Conservation (phyloP, 2,329 filamentous ascomycete genomes). For the Paramyrothecium roridum region DNA sequence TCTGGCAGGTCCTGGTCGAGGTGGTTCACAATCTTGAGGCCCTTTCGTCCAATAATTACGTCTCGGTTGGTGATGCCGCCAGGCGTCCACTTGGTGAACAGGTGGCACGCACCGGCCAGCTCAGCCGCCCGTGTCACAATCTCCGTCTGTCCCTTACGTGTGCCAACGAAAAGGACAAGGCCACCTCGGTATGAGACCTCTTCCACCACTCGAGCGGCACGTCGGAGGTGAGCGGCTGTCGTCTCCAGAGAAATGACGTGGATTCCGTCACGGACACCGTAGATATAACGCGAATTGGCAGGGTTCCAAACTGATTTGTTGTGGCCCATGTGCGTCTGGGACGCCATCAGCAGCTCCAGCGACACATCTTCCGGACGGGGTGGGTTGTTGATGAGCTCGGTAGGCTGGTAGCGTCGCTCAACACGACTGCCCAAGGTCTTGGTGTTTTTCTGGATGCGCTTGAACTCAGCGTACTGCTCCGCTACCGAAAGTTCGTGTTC, state of each 20-base stretch:
- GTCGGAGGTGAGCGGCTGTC: slow-evolving; percentile 84
- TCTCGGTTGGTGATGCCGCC: slow-evolving; percentile 91
- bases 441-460: slow-evolving; percentile 38
- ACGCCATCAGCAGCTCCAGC: slow-evolving; percentile 84
- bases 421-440: slow-evolving; percentile 45
- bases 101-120: slow-evolving; percentile 74
- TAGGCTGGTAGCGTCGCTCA: slow-evolving; percentile 59
- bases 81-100: slow-evolving; percentile 91
- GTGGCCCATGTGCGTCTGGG: slow-evolving; percentile 87
- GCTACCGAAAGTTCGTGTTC: slow-evolving; percentile 30
- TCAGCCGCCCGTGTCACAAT: slow-evolving; percentile 78
- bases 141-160: slow-evolving; percentile 74
- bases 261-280: slow-evolving; percentile 80
- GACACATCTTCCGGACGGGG: slow-evolving; percentile 77
- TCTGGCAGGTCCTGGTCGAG: slow-evolving; percentile 58
- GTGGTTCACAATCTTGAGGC: slow-evolving; percentile 73
- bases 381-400: slow-evolving; percentile 66
- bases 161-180: slow-evolving; percentile 87
- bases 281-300: slow-evolving; percentile 89
- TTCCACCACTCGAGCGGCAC: slow-evolving; percentile 87
- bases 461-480: slow-evolving; percentile 36
- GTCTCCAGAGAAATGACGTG: slow-evolving; percentile 92
- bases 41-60: slow-evolving; percentile 72
- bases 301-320: slow-evolving; percentile 92
- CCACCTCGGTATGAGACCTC: slow-evolving; percentile 81